These are phyloP conservation scores for Marasmius fiardii DNA, from an alignment of 1,284 basidiomycete species.

Conservation along the genomic window DNA sequence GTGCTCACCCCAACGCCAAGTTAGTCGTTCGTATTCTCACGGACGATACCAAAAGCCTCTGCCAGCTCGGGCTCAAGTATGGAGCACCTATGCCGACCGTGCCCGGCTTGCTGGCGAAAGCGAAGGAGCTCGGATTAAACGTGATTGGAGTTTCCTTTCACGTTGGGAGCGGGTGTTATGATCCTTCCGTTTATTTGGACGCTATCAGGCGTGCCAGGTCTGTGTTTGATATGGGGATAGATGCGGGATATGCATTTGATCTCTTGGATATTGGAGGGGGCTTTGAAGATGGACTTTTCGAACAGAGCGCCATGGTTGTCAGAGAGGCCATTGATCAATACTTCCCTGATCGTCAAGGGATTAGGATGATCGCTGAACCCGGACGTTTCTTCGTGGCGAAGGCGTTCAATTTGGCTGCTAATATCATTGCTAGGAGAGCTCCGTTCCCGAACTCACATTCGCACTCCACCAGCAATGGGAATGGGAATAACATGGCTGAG, in stretches of 20 bases:
- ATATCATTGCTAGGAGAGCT: slow-evolving; percentile 89
- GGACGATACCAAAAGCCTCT: slow-evolving; percentile 94
- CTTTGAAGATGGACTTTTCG: slow-evolving; percentile 86
- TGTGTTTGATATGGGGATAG: slow-evolving; percentile 87
- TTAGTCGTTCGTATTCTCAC: slow-evolving; percentile 94
- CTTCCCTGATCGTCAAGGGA: slow-evolving; percentile 78
- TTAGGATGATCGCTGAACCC: slow-evolving; percentile 95
- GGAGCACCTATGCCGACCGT: slow-evolving; percentile 89
- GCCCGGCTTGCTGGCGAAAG: slow-evolving; percentile 77
- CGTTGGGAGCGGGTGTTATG: slow-evolving; percentile 96
- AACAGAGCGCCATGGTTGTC: slow-evolving; percentile 75
- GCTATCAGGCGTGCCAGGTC: slow-evolving; percentile 81
- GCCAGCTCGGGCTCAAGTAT: slow-evolving; percentile 94
- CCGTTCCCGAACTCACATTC: slow-evolving; percentile 38
- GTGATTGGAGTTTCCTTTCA: slow-evolving; percentile 98
- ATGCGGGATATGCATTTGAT: slow-evolving; percentile 80
- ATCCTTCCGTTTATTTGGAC: slow-evolving; percentile 87
- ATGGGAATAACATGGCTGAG: slow-evolving; percentile 16
- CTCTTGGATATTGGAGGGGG: slow-evolving; percentile 12
- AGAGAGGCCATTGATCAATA: slow-evolving; percentile 72
- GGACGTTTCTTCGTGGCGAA: slow-evolving; percentile 92
- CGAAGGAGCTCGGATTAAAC: slow-evolving; percentile 77
- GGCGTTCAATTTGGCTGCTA: slow-evolving; percentile 92
- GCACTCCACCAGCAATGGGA: no score
- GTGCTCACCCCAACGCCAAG: slow-evolving; percentile 79